Evolutionary conservation across 2,329 filamentous ascomycete genomes (phyloP), one percentile per base, ranked within the genome.

Genomic region (Diaporthe ilicicola): DNA sequence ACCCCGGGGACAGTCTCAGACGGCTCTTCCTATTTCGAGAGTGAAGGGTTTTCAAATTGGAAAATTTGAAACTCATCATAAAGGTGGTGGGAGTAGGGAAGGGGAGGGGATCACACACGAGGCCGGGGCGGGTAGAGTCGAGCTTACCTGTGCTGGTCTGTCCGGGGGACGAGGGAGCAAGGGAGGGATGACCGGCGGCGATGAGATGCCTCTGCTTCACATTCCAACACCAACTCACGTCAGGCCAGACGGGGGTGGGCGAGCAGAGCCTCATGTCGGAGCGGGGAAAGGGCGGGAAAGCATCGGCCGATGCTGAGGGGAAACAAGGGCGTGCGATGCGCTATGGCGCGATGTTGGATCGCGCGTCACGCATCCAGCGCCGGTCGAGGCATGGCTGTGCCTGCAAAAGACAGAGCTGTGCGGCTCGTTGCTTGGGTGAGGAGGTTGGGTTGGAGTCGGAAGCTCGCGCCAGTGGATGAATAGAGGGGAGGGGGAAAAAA

Each of bases 11-110:
- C 73, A 74, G 78, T 79, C 80, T 82, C 80, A 82, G 79, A 82
- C 81, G 81, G 81, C 81, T 82, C 81, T 82, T 82, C 81, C 81
- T 82, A 79, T 75, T 75, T 70, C 70, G 71, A 76, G 73, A 78
- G 70, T 73, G 19, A 48, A 77, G 79, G 78, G 79, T 79, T 78
- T 77, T 78, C 77, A 81, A 79, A 73, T 50, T 19, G 42, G 29
- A 61, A 73, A 73, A 72, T 77, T 64, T 64, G 74, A 71, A 78
- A 69, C 75, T 82, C 80, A 82, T 82, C 80, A 82, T 81, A 12
- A n/a, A 64, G 22, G 44, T 48, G 42, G n/a, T 5, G 29, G 13
- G 19, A 67, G 73, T 71, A 72, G 53, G 70, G n/a, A 37, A 46
- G 34, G 54, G 48, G 55, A 59, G 29, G 64, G 39, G 56, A 22